A percentile compares a stretch with the other conserved stretches of the same genome.
These are phyloP conservation scores for Ramaria sp. DNA, from an alignment of 768 basidiomycete genomes.

Conservation along the genomic window DNA sequence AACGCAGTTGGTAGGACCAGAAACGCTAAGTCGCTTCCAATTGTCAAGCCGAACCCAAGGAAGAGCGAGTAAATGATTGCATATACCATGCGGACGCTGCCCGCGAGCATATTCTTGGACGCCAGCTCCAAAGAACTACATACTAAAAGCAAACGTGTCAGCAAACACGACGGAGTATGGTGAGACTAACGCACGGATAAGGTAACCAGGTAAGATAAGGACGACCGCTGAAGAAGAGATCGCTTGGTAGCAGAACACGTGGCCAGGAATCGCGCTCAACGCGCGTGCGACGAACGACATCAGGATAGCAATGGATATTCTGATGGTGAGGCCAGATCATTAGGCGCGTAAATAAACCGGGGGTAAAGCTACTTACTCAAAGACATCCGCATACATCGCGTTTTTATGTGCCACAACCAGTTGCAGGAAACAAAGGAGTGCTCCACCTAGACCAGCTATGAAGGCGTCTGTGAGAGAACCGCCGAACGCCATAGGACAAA, in stretches of 20 bases:
- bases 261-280: slow-evolving; percentile 63
- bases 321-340: slow-evolving; percentile 22
- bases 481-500: slow-evolving; percentile 78
- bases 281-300: slow-evolving; percentile 77
- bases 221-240: slow-evolving; percentile 84
- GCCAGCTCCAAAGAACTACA: slow-evolving; percentile 77
- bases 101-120: slow-evolving; percentile 77
- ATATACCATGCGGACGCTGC: slow-evolving; percentile 81
- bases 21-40: slow-evolving; percentile 56
- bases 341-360: background rate
- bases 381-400: slow-evolving; percentile 79
- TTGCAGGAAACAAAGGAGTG: slow-evolving; percentile 59
- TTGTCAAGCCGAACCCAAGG: slow-evolving; percentile 75
- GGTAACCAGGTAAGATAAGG: slow-evolving; percentile 81
- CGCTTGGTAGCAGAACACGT: slow-evolving; percentile 85
- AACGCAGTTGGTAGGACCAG: slow-evolving; percentile 41
- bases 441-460: slow-evolving; percentile 61
- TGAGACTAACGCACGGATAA: slow-evolving; percentile 45
- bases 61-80: slow-evolving; percentile 83
- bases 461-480: slow-evolving; percentile 80
- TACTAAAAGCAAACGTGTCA: slow-evolving; percentile 30
- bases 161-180: background rate
- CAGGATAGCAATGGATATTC: slow-evolving; percentile 72
- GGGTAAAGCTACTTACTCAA: slow-evolving; percentile 51
- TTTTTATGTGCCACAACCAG: slow-evolving; percentile 65